Evolutionary conservation across 1,284 basidiomycete species (phyloP), one percentile per base, ranked within the genome.

Genomic region (Bondarzewia mesenterica): DNA sequence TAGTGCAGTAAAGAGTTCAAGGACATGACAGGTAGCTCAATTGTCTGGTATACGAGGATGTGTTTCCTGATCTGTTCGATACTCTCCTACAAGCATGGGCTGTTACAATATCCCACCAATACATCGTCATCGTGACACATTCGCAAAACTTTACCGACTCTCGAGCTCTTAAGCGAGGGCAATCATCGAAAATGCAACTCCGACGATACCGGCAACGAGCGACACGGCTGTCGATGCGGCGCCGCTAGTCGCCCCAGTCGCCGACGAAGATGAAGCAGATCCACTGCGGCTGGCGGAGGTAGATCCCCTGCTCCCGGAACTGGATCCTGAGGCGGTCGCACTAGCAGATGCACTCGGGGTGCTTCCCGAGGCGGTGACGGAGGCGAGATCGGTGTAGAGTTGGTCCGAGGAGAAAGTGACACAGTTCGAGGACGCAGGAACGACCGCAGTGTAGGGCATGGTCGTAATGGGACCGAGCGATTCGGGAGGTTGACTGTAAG

Each of bases 391-490:
- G 7, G 63, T 57, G 65, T 66, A 89, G 22, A 89, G 67, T 18
- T 68, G 72, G 1, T 74, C 57, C 15, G 78, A 82, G 21, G 68
- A 58, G 63, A 72, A 80, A 1, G 75, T 73, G 22, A 71, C 67
- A 61, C 88, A 91, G 65, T 78, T 78, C 42, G 77, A 80, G 22
- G 75, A 77, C 1, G 78, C 64, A 7, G 87, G 84, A 26, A 81
- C 63, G 7, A 60, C 62, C 8, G 85, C 68, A 0, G 69, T 70
- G 67, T 85, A 89, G 0, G 85, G 84, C 35, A 85, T 69, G 7
- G 71, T 70, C 37, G 64, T 64, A 60, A 80, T 79, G 5, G 74
- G 61, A 10, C 80, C 77, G 35, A 80, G 67, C 10, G 73, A 73
- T 56, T 83, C 77, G 38, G 79, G 66, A 21, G 81, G 79, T 63